phyloP scores from a whole-genome alignment of 2,329 filamentous ascomycete species.

The Capronia americana region DNA sequence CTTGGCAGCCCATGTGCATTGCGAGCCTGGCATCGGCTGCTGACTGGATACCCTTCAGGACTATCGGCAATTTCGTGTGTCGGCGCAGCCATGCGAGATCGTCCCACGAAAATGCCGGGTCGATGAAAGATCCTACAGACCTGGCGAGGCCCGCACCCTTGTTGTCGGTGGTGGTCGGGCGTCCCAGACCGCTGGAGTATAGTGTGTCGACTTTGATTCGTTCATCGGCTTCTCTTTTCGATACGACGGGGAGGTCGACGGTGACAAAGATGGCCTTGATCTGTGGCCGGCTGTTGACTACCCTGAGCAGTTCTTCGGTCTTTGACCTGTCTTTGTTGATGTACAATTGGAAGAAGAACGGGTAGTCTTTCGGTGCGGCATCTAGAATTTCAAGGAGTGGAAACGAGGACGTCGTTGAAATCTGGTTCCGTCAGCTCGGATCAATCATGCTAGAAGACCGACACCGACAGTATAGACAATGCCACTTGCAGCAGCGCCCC shows the following conservation, averaged over 20 bases:
- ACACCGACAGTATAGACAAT: slow-evolving; percentile 57
- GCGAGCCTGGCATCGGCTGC: slow-evolving; percentile 62
- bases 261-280: slow-evolving; percentile 54
- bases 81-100: slow-evolving; percentile 62
- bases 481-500: slow-evolving; percentile 29
- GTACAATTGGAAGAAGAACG: slow-evolving; percentile 63
- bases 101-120: slow-evolving; percentile 59
- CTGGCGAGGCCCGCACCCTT: slow-evolving; percentile 60
- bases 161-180: slow-evolving; percentile 47
- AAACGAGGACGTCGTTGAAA: slow-evolving; percentile 63
- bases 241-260: slow-evolving; percentile 62
- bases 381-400: slow-evolving; percentile 61
- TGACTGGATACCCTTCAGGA: slow-evolving; percentile 64
- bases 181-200: slow-evolving; percentile 16
- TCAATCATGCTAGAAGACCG: slow-evolving; percentile 43
- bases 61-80: slow-evolving; percentile 57
- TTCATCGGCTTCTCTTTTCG: slow-evolving; percentile 64
- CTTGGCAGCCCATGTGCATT: slow-evolving; percentile 58
- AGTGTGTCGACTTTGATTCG: slow-evolving; percentile 49
- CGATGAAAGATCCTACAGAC: slow-evolving; percentile 52
- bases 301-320: slow-evolving; percentile 57
- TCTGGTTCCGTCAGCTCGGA: neutral
- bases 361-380: slow-evolving; percentile 32
- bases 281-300: slow-evolving; percentile 59
- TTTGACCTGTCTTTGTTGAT: slow-evolving; percentile 63